Evolutionary conservation across 768 basidiomycete species (phyloP).

Genomic region (Exidia glandulosa): DNA sequence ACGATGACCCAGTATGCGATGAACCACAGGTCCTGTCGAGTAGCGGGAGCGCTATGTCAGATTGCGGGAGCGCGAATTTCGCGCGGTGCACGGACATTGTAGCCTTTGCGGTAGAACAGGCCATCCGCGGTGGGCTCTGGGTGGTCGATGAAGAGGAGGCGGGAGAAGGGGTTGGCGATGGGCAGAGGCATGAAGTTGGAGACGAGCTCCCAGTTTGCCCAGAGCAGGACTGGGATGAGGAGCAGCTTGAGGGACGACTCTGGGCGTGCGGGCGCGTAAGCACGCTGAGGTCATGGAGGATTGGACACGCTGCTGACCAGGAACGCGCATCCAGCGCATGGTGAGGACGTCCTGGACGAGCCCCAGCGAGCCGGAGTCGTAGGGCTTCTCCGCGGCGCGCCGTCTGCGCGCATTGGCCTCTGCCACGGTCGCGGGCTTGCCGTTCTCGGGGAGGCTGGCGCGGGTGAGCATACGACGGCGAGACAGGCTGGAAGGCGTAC

Average conservation of each 20-base stretch:
- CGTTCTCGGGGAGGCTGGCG: neutral
- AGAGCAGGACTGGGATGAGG: conserved; percentile 47
- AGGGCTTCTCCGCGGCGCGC: neutral
- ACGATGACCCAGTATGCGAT: conserved; percentile 75
- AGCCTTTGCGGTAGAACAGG: conserved; percentile 50
- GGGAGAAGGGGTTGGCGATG: conserved; percentile 59
- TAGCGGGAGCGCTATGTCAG: no score
- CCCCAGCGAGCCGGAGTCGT: conserved; percentile 16
- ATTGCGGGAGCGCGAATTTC: neutral
- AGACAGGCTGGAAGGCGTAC: neutral
- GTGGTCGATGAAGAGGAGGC: conserved; percentile 63
- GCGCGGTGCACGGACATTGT: conserved; percentile 17
- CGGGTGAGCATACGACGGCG: neutral
- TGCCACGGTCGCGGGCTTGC: neutral
- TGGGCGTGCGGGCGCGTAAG: conserved; percentile 16
- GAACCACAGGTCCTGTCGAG: conserved; percentile 75
- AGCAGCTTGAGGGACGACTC: conserved; percentile 61
- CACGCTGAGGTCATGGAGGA: neutral
- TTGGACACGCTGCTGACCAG: conserved; percentile 40
- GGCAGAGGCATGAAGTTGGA: conserved; percentile 31
- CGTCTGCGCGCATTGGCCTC: neutral
- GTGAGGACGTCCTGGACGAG: conserved; percentile 43
- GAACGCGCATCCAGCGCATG: conserved; percentile 62
- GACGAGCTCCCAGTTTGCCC: conserved; percentile 51
- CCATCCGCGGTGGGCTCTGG: conserved; percentile 25